Evolutionary conservation across 371 early-diverging fungal species (phyloP), one percentile per base, ranked within the genome.

Genomic region (Blastocladiella emersonii): DNA sequence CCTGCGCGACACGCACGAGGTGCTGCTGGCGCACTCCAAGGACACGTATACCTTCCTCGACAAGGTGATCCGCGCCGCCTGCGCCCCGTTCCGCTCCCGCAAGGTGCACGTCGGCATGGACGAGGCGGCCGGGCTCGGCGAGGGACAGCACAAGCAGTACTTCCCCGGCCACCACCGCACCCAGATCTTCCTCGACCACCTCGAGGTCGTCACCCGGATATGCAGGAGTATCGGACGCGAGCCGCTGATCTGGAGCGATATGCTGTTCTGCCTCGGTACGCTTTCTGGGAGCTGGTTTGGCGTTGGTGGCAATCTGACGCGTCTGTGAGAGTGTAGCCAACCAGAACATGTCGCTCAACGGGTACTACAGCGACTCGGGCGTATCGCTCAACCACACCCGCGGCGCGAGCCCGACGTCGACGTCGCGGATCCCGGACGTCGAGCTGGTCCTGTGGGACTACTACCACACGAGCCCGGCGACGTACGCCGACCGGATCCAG

Each of bases 201-300:
- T 92, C 35, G 76, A 76, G 66, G 76, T 81, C 23, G 87, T 92
- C 5, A 76, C 79, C 44, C 81, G 79, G 25, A 86, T 91, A 19
- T 91, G 91, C 64, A 65, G 70, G 41, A 71, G 71, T 12, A 69
- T 74, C 34, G 86, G 77, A 0, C 64, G 89, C 41, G 70, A 83
- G 56, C 89, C 90, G 4, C 84, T 92, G 83, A 81, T 91, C 51
- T 92, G 92, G 92, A 89, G 89, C 3, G 92, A 92, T 66, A 89
- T 84, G 85, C 70, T 84, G 0, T 86, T 86, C 65, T 84, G 82
- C 35, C 51, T 81, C 63, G 77, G 78, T 78, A 69, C 21, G 59
- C 30, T 34, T 41, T 32, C 6, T 25, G 34, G 17, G n/a, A n/a
- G n/a, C n/a, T n/a, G n/a, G n/a, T n/a, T n/a, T n/a, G n/a, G n/a